phyloP scores from a whole-genome alignment of 2,329 filamentous ascomycete species.

The Botryotinia globosa region DNA sequence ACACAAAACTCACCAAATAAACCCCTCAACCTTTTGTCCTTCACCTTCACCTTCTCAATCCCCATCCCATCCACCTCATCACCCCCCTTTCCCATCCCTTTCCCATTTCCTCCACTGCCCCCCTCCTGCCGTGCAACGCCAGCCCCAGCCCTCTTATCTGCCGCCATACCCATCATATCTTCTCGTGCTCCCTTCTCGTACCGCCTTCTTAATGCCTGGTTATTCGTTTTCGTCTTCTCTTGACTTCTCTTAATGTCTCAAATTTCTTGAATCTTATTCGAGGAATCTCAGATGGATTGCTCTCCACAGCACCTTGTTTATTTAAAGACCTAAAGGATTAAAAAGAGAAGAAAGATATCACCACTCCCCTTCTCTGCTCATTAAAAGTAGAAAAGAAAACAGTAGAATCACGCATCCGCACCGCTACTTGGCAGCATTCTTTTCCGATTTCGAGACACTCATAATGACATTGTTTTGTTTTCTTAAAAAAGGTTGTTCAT shows the following conservation, averaged over 20 bases:
- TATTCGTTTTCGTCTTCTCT: constrained; percentile 1
- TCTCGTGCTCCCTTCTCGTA: background rate
- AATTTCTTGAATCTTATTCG: background rate
- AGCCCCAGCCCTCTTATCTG: background rate
- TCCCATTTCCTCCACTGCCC: too few species aligned
- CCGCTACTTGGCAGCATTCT: constrained; percentile 3
- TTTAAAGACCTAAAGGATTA: background rate
- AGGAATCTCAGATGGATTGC: background rate
- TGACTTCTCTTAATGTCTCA: constrained; percentile 2
- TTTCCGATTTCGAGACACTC: too few species aligned
- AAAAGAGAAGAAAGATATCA: background rate
- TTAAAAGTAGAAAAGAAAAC: background rate
- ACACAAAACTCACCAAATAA: constrained; percentile 7
- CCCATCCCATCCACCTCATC: background rate
- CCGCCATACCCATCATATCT: background rate
- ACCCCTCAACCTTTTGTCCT: constrained; percentile 1
- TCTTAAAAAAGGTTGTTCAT: background rate
- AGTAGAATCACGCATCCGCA: background rate
- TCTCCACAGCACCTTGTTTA: background rate
- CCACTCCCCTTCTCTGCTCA: background rate
- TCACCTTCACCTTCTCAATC: background rate
- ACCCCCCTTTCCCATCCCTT: background rate
- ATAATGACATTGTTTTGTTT: background rate
- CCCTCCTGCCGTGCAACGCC: constrained; percentile 9
- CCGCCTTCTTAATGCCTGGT: background rate